Percentiles rank a stretch among this genome's conserved stretches.
Evolutionary conservation across 2,329 filamentous ascomycete genomes (phyloP).

Genomic region (Cladosporium colombiae): DNA sequence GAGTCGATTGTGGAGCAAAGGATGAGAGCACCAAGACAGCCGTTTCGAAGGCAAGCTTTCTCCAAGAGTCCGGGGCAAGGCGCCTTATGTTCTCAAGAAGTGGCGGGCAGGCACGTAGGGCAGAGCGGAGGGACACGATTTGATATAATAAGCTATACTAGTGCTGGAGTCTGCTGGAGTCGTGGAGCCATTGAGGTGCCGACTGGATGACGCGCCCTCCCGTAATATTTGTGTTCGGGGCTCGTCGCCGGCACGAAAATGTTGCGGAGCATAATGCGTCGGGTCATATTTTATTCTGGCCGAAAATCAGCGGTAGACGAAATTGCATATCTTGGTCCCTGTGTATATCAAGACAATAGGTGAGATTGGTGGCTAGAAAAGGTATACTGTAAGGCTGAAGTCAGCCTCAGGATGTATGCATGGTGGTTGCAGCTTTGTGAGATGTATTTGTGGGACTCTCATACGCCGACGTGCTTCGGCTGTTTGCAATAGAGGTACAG

Average conservation of each 20-base stretch:
- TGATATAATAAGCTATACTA: conserved; percentile 2
- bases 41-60: conserved; percentile 15
- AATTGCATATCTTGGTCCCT: not conserved
- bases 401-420: not conserved
- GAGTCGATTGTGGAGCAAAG: not conserved
- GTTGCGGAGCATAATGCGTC: not conserved
- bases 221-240: not conserved
- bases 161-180: not conserved
- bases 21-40: conserved; percentile 10
- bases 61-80: conserved; percentile 17
- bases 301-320: not conserved
- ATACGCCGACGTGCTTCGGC: not conserved
- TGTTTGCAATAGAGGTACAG: not conserved
- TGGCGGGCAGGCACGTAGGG: not conserved
- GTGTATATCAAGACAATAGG: not conserved
- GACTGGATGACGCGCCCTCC: conserved; percentile 11
- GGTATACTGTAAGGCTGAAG: not conserved
- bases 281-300: not conserved
- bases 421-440: not conserved
- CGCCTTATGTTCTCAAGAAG: not conserved
- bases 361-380: not conserved
- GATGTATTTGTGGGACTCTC: not conserved
- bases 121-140: not conserved
- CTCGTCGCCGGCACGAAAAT: conserved; percentile 15
- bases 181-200: conserved; percentile 6